These are phyloP conservation scores for Aureobasidium sp. DNA, from an alignment of 2,329 filamentous ascomycete species.

Conservation along the genomic window DNA sequence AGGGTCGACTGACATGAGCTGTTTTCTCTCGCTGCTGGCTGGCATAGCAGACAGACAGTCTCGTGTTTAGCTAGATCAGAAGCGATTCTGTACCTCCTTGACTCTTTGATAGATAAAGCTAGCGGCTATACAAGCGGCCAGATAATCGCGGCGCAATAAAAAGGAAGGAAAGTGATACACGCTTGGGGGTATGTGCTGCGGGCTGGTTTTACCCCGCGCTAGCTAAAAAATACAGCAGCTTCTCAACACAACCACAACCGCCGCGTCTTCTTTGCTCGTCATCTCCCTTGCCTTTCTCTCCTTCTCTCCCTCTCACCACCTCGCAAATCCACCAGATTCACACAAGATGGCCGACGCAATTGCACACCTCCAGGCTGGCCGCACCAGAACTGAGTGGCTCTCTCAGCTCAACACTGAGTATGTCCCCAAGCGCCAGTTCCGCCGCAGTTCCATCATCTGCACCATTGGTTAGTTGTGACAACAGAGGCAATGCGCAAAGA, in stretches of 20 bases:
- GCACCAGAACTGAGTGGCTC: constrained; percentile 64
- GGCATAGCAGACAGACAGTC: not conserved
- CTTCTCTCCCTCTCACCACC: constrained; percentile 7
- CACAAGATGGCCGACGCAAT: constrained; percentile 60
- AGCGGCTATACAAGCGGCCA: not conserved
- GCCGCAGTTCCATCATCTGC: constrained; percentile 96
- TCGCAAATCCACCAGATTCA: constrained; percentile 7
- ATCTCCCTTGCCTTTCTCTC: not conserved
- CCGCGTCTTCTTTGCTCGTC: not conserved
- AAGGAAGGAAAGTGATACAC: constrained; percentile 9
- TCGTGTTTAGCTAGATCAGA: no score
- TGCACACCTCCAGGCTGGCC: constrained; percentile 71
- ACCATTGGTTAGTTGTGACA: constrained; percentile 63
- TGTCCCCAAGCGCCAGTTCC: constrained; percentile 80
- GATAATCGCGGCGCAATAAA: not conserved
- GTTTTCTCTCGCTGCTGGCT: not conserved
- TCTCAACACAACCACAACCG: constrained; percentile 2
- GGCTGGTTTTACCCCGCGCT: not conserved
- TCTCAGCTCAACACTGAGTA: constrained; percentile 83
- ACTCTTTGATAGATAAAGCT: no score
- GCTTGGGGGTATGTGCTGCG: constrained; percentile 3
- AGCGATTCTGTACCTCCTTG: no score
- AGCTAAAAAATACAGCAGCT: constrained; percentile 7
- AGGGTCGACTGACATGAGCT: not conserved
- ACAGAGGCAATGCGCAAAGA: not conserved